Conservation (phyloP, 495 filamentous ascomycete genomes). For the Neurospora sp. region DNA sequence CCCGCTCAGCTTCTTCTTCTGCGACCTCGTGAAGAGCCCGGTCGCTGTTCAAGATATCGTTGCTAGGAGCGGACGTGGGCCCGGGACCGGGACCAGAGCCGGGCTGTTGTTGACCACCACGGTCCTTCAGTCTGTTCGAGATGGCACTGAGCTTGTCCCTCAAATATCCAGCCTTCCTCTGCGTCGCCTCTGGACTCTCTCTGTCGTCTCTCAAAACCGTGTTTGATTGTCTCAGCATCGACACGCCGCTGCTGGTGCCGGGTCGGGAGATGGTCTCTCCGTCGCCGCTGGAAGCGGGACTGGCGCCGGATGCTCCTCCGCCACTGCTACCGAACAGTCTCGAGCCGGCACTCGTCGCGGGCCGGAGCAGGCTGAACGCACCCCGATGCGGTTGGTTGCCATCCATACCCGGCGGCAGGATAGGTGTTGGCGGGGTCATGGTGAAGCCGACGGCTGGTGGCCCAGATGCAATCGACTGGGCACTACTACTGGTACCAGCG, state of each 20-base stretch:
- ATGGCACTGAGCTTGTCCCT: constrained; percentile 31
- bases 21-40: background rate
- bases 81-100: background rate
- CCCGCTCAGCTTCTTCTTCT: background rate
- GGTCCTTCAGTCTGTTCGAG: constrained; percentile 25
- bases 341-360: constrained; percentile 20
- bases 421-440: constrained; percentile 32
- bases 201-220: background rate
- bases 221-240: background rate
- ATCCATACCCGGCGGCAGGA: constrained; percentile 3
- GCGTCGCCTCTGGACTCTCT: constrained; percentile 9
- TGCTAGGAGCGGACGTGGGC: background rate
- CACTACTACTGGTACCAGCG: background rate
- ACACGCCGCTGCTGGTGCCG: constrained; percentile 11
- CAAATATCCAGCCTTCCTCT: constrained; percentile 22
- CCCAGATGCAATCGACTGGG: background rate
- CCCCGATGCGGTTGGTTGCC: background rate
- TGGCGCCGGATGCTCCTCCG: background rate
- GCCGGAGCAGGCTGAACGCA: constrained; percentile 14
- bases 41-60: background rate
- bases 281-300: background rate
- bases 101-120: background rate
- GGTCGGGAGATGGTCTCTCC: constrained; percentile 2
- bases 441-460: constrained; percentile 2
- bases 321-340: constrained; percentile 14